phyloP scores from a whole-genome alignment of 768 basidiomycete species.

The Mycena galericulata region DNA sequence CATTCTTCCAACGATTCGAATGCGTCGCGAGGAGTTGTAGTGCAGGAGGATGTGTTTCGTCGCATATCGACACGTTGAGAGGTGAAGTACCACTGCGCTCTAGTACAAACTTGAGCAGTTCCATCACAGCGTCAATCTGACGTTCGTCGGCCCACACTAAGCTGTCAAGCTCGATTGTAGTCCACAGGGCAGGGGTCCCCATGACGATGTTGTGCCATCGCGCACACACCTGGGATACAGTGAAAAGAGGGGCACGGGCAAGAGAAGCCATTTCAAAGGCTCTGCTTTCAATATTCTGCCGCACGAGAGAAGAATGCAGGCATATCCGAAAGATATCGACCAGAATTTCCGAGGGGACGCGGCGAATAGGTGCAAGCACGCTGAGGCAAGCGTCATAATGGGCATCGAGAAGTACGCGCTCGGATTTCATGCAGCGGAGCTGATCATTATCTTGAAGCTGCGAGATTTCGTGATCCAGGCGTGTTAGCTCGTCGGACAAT shows the following conservation, averaged over 20 bases:
- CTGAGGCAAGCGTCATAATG: too few species aligned
- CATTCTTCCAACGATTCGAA: background rate
- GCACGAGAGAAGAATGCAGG: too few species aligned
- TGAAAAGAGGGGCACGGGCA: background rate
- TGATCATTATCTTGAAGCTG: too few species aligned
- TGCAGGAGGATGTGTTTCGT: background rate
- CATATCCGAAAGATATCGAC: too few species aligned
- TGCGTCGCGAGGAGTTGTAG: background rate
- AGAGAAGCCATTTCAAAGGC: background rate
- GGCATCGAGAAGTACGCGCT: too few species aligned
- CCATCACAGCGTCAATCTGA: background rate
- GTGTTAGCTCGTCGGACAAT: too few species aligned
- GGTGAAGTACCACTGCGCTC: background rate
- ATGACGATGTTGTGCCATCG: background rate
- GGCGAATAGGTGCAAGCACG: too few species aligned
- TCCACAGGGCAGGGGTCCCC: background rate
- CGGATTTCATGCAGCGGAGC: too few species aligned
- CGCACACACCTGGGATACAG: background rate
- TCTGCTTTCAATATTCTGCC: too few species aligned
- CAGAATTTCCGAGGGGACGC: too few species aligned
- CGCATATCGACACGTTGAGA: background rate
- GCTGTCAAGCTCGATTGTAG: background rate
- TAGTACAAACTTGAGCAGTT: background rate
- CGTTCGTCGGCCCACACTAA: background rate
- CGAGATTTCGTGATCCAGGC: too few species aligned